Conservation (phyloP, 805 yeast species). For the Kodamaea nitidulidarum region DNA sequence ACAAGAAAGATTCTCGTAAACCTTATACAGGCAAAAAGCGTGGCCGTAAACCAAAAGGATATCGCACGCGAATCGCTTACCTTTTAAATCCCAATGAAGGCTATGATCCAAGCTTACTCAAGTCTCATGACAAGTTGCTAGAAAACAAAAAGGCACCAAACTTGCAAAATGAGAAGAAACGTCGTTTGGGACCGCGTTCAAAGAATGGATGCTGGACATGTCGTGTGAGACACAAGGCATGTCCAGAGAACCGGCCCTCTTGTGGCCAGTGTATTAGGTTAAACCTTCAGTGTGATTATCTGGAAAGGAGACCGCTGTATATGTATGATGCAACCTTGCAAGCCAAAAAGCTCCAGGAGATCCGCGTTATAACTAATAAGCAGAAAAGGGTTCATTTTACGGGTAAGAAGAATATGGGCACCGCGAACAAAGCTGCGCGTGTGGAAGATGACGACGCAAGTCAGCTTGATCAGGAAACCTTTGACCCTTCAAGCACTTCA, state of each 20-base stretch:
- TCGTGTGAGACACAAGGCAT: slow-evolving; percentile 65
- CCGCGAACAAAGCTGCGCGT: neutral
- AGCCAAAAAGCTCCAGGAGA: slow-evolving; percentile 46
- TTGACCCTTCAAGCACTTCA: neutral
- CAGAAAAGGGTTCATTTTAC: slow-evolving; percentile 16
- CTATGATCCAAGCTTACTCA: no score
- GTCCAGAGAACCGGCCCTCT: slow-evolving; percentile 60
- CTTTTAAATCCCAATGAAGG: neutral
- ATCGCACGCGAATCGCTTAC: neutral
- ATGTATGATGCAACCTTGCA: slow-evolving; percentile 43
- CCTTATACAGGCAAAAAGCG: slow-evolving; percentile 6
- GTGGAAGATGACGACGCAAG: no score
- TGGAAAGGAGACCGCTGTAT: slow-evolving; percentile 47
- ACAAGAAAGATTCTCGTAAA: neutral
- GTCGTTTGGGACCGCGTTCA: slow-evolving; percentile 33
- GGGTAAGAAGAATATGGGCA: slow-evolving; percentile 8
- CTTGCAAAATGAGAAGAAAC: slow-evolving; percentile 11
- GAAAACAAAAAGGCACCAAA: neutral
- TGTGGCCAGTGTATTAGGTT: slow-evolving; percentile 58
- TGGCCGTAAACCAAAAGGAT: slow-evolving; percentile 6
- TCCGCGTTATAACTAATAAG: slow-evolving; percentile 41
- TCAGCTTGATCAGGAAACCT: neutral
- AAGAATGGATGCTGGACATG: slow-evolving; percentile 78
- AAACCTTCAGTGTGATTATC: slow-evolving; percentile 56
- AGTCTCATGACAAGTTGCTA: neutral